Conservation (phyloP, 306 rosid genomes). For the Vachellia pachyceras region DNA sequence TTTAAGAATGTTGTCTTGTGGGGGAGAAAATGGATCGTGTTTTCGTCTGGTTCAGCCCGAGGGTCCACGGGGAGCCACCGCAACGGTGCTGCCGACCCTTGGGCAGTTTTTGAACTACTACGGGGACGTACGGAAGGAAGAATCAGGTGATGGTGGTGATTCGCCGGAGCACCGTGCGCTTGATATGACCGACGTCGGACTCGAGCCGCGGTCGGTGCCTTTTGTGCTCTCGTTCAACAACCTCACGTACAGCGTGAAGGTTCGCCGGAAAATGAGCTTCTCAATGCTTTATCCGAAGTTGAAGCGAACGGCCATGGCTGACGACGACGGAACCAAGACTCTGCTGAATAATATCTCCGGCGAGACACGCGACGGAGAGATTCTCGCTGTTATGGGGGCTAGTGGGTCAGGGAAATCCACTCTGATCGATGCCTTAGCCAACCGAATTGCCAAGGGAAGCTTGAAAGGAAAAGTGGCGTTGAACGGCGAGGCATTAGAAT, state of each 20-base stretch:
- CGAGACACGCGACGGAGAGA: no score
- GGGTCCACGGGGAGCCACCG: constrained; percentile 33
- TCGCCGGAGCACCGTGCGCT: constrained; percentile 55
- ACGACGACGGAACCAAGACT: no score
- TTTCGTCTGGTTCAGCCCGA: constrained; percentile 42
- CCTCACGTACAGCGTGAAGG: constrained; percentile 62
- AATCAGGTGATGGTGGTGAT: constrained; percentile 58
- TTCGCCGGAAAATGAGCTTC: constrained; percentile 49
- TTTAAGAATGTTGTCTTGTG: not conserved
- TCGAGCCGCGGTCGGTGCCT: constrained; percentile 56
- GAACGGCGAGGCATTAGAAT: no score
- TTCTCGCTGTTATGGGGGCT: no score
- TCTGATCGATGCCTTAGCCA: no score
- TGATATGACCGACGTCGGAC: constrained; percentile 38
- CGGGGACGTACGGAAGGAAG: constrained; percentile 57
- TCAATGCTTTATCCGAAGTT: no score
- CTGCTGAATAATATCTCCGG: no score
- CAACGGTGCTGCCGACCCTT: constrained; percentile 47
- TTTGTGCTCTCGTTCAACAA: constrained; percentile 60
- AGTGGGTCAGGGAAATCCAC: no score
- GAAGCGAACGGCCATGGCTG: constrained; percentile 11
- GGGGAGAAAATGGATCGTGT: not conserved
- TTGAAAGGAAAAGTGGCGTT: no score
- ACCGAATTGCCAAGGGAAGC: no score
- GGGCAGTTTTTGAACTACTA: constrained; percentile 47